A percentile compares a stretch with the other conserved stretches of the same genome.
These are phyloP conservation scores for Nemania diffusa DNA, from an alignment of 2,329 filamentous ascomycete species.

Conservation along the genomic window DNA sequence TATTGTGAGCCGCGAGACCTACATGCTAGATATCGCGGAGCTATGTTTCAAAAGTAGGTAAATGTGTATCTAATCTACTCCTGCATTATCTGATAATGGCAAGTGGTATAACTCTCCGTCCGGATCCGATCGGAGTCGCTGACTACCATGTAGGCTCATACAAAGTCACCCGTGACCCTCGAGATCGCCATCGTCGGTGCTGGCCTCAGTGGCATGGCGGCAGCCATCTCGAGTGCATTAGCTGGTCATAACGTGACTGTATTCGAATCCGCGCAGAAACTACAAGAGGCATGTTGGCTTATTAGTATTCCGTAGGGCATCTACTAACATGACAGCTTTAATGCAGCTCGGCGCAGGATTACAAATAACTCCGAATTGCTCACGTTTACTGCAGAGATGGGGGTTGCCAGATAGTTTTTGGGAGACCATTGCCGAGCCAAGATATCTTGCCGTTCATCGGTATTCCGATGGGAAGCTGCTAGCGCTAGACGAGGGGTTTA, in stretches of 20 bases:
- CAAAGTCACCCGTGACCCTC: conserved; percentile 36
- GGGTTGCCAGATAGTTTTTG: conserved; percentile 58
- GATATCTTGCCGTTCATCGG: conserved; percentile 60
- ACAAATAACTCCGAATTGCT: conserved; percentile 63
- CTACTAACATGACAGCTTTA: conserved; percentile 7
- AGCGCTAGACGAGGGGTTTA: conserved; percentile 62
- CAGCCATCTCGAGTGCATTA: conserved; percentile 52
- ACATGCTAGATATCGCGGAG: neutral
- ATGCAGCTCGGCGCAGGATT: conserved; percentile 64
- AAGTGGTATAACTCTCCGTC: neutral
- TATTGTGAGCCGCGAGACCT: neutral
- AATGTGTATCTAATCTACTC: neutral
- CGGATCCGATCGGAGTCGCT: neutral
- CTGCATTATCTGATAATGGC: conserved; percentile 13
- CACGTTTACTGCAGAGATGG: conserved; percentile 62
- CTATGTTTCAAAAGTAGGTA: neutral
- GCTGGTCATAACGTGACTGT: conserved; percentile 55
- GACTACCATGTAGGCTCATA: conserved; percentile 11
- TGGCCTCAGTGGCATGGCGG: conserved; percentile 55
- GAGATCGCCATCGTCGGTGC: conserved; percentile 57
- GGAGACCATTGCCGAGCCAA: conserved; percentile 55
- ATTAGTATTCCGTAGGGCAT: neutral
- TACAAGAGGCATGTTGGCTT: conserved; percentile 51
- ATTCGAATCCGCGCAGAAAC: conserved; percentile 54
- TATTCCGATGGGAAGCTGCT: conserved; percentile 61